Evolutionary conservation across 176 grass and related monocot species (phyloP), one percentile per base, ranked within the genome.

Genomic region (Aegilops bicornis): DNA sequence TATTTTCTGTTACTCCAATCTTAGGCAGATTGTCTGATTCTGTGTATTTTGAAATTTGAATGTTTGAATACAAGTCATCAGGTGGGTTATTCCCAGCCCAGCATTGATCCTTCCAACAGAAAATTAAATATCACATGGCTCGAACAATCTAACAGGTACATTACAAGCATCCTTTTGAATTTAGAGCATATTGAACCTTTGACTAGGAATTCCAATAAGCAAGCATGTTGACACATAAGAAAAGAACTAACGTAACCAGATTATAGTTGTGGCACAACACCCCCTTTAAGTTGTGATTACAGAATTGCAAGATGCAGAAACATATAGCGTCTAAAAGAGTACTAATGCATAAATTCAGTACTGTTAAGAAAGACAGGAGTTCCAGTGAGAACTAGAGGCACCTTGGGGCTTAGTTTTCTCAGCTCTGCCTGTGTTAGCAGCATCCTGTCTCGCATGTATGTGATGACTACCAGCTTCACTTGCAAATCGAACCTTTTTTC

Each of bases 401-500:
- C 86, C 79, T 77, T 47, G 67, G 79, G 30, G 48, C 19, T 84
- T 84, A 27, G 12, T 50, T 80, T 79, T 87, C 4, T 56, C 35
- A 87, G 61, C 47, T 84, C 76, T 78, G 32, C 69, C 27, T 70
- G 45, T 85, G 50, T 69, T 69, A 62, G 39, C 69, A 61, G 37
- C 69, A 62, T 64, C 29, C 6, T 69, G 81, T 77, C 23, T 88
- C 15, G 25, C 42, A 20, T 29, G 14, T 17, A 50, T 79, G 29
- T 69, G 76, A 52, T 85, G 47, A 84, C 80, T 62, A 63, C 60
- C 87, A 88, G 70, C 82, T 90, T 87, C 79, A 90, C 73, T 58
- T 86, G 74, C 72, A 88, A 95, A 90, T 63, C 91, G 86, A 86
- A 92, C 85, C 62, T 77, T 95, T 83, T 92, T 95, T 35, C 31